Evolutionary conservation across 495 filamentous ascomycete species (phyloP).

Genomic region (Chaetomium tenue): DNA sequence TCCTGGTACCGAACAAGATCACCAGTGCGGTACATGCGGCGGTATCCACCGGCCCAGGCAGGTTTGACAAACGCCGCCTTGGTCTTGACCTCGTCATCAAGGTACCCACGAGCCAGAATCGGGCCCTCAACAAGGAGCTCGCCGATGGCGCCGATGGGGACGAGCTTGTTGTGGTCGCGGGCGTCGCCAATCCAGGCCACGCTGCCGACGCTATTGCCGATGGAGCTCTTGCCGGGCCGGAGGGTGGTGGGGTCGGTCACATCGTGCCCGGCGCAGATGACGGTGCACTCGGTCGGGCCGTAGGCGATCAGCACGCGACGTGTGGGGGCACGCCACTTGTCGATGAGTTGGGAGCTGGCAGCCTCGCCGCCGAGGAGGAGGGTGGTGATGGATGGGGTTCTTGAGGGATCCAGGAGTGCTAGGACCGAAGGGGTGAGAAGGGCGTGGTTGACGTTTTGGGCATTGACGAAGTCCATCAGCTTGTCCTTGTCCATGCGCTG

Average conservation of each 20-base stretch:
- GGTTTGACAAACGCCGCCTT: slow-evolving; percentile 35
- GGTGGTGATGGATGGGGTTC: slow-evolving; percentile 1
- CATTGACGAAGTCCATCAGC: slow-evolving; percentile 8
- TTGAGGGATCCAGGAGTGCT: slow-evolving; percentile 6
- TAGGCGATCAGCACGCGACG: slow-evolving; percentile 7
- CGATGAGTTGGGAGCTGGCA: background rate
- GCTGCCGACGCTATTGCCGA: slow-evolving; percentile 1
- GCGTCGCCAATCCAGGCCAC: slow-evolving; percentile 55
- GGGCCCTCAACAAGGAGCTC: slow-evolving; percentile 49
- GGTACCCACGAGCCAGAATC: slow-evolving; percentile 43
- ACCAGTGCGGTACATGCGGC: slow-evolving; percentile 49
- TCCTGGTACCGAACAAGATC: slow-evolving; percentile 54
- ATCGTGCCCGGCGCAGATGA: slow-evolving; percentile 10
- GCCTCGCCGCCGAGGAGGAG: slow-evolving; percentile 14
- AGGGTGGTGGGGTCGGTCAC: background rate
- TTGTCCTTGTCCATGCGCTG: slow-evolving; percentile 14
- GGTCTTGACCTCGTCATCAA: slow-evolving; percentile 42
- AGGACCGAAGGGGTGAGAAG: slow-evolving; percentile 7
- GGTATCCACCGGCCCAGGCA: background rate
- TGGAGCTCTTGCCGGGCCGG: background rate
- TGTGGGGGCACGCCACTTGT: background rate
- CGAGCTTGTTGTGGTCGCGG: slow-evolving; percentile 47
- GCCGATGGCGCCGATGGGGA: slow-evolving; percentile 48
- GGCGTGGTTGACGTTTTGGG: slow-evolving; percentile 5
- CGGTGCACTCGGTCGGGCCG: slow-evolving; percentile 16